Conservation (phyloP, 2,329 filamentous ascomycete genomes). For the Epichloe glyceriae region DNA sequence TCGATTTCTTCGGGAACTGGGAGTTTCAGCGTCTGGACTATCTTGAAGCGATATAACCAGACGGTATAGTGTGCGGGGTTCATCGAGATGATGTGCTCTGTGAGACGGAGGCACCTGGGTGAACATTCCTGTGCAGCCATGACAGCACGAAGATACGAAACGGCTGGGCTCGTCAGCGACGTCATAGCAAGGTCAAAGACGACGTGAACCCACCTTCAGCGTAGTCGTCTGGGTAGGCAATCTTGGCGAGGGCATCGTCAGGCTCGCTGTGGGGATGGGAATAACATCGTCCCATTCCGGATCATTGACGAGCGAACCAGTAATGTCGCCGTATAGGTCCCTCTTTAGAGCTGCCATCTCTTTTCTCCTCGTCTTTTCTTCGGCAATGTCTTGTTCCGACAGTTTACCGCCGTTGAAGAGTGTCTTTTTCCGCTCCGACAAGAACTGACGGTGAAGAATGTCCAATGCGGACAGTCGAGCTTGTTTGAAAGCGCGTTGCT, state of each 20-base stretch:
- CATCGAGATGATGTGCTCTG: constrained; percentile 78
- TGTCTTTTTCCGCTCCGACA: constrained; percentile 22
- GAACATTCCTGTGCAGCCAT: constrained; percentile 84
- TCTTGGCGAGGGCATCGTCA: constrained; percentile 73
- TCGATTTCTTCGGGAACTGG: constrained; percentile 58
- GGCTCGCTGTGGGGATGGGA: constrained; percentile 75
- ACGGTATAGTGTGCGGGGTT: constrained; percentile 98
- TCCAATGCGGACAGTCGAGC: constrained; percentile 29
- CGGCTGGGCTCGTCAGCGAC: constrained; percentile 38
- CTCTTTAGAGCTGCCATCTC: constrained; percentile 38
- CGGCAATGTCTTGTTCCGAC: constrained; percentile 27
- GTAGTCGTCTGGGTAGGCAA: constrained; percentile 84
- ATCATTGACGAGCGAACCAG: constrained; percentile 40
- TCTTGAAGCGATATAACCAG: constrained; percentile 87
- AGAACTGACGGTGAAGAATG: constrained; percentile 32
- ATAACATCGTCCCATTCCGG: constrained; percentile 73
- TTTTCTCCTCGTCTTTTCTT: constrained; percentile 33
- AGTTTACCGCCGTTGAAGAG: constrained; percentile 13
- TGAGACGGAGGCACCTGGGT: constrained; percentile 64
- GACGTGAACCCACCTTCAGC: constrained; percentile 47
- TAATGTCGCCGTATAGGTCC: constrained; percentile 39
- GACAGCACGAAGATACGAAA: constrained; percentile 83
- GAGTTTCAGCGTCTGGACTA: constrained; percentile 53
- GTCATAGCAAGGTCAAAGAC: not conserved
- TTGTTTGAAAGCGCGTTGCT: constrained; percentile 28